Percentiles rank a stretch among this genome's conserved stretches.
These are phyloP conservation scores for Trichosporon ovoides DNA, from an alignment of 1,284 basidiomycete genomes.

Conservation along the genomic window DNA sequence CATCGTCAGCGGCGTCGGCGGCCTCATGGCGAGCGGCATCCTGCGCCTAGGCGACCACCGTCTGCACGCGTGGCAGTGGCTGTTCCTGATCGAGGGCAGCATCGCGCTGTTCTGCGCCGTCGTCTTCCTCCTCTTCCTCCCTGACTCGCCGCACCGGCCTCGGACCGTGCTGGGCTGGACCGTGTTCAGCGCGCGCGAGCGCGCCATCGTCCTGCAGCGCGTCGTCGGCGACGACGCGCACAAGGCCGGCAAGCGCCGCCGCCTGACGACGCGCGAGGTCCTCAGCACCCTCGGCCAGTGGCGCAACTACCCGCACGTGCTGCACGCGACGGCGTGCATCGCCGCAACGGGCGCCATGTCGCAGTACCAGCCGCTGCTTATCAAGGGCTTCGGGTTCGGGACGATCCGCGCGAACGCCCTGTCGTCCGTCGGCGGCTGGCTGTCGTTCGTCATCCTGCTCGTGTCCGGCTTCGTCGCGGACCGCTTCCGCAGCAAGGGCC, in stretches of 20 bases:
- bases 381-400: constrained; percentile 35
- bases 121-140: constrained; percentile 25
- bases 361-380: constrained; percentile 21
- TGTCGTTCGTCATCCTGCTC: constrained; percentile 17
- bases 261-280: constrained; percentile 21
- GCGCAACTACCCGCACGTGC: constrained; percentile 34
- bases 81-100: constrained; percentile 21
- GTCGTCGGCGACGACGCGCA: constrained; percentile 30
- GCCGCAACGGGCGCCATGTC: constrained; percentile 21
- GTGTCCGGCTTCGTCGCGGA: constrained; percentile 21
- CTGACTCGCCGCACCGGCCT: constrained; percentile 23
- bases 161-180: constrained; percentile 22
- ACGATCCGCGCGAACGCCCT: constrained; percentile 47
- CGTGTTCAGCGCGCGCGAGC: constrained; percentile 30
- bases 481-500: constrained; percentile 17
- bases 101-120: constrained; percentile 23
- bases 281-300: constrained; percentile 26
- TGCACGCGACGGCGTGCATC: constrained; percentile 31
- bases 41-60: constrained; percentile 8
- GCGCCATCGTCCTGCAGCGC: constrained; percentile 29
- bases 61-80: constrained; percentile 11
- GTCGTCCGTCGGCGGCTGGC: constrained; percentile 30
- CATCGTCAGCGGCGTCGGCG: constrained; percentile 16
- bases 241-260: constrained; percentile 16
- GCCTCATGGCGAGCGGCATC: constrained; percentile 22